Conservation (phyloP, 129 eudicot species). For the Logfia minima region DNA sequence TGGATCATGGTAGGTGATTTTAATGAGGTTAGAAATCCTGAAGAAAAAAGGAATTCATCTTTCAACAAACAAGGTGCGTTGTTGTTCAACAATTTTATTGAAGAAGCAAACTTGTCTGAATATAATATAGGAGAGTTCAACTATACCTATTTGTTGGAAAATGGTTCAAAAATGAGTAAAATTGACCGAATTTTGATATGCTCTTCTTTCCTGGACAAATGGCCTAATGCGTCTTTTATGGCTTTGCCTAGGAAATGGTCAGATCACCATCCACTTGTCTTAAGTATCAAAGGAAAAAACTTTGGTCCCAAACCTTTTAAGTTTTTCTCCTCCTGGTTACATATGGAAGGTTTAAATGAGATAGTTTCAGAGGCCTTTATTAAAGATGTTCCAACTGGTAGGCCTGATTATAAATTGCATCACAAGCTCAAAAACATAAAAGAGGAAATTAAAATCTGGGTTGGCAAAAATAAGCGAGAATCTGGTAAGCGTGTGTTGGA, state of each 20-base stretch:
- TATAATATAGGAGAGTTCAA: neutral
- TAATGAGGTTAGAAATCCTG: neutral
- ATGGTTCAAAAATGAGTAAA: neutral
- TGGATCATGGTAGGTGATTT: no score
- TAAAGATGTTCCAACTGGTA: neutral
- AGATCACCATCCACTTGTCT: neutral
- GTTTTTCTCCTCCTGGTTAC: neutral
- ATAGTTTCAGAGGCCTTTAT: neutral
- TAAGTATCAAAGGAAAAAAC: neutral
- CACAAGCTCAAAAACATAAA: neutral
- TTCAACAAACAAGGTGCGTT: neutral
- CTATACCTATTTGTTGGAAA: neutral
- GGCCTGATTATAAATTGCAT: neutral
- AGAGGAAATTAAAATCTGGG: neutral
- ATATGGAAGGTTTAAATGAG: neutral
- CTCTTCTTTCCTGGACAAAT: neutral
- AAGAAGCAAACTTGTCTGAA: neutral
- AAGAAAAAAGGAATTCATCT: neutral
- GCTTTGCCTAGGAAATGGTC: neutral
- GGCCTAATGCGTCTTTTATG: neutral
- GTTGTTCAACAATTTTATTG: neutral
- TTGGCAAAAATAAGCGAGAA: neutral
- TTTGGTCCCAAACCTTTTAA: neutral
- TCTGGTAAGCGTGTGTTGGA: neutral
- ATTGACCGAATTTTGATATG: neutral